Evolutionary conservation across 192 early-diverging fungal genomes (phyloP).

Genomic region (Entomortierella chlamydospora): DNA sequence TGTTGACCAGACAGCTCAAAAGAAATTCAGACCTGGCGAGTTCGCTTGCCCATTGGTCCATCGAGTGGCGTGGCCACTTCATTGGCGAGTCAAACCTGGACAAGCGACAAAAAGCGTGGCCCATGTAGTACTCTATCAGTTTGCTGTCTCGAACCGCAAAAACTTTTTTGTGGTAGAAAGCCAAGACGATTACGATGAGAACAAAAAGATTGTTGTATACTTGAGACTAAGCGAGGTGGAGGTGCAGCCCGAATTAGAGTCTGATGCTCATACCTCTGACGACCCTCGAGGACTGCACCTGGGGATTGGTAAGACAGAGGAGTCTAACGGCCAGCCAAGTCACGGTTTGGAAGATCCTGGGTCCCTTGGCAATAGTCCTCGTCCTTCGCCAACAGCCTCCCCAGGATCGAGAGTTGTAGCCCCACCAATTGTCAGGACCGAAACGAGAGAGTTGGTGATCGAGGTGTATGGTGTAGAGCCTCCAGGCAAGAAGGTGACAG

Average conservation of each 20-base stretch:
- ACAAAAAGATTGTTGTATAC: conserved; percentile 49
- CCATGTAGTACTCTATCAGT: conserved; percentile 61
- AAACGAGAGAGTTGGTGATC: conserved; percentile 67
- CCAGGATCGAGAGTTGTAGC: conserved; percentile 48
- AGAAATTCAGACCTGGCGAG: conserved; percentile 68
- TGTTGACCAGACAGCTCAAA: conserved; percentile 21
- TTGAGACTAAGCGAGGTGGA: conserved; percentile 50
- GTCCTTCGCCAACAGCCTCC: conserved; percentile 54
- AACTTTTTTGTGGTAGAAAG: conserved; percentile 78
- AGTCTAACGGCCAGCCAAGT: background rate
- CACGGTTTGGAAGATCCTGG: conserved; percentile 41
- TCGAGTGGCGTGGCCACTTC: conserved; percentile 71
- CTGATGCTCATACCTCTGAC: background rate
- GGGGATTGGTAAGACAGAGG: background rate
- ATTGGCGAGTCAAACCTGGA: conserved; percentile 78
- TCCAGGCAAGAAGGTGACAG: conserved; percentile 63
- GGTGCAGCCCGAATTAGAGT: conserved; percentile 32
- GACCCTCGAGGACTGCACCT: conserved; percentile 17
- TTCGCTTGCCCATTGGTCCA: conserved; percentile 80
- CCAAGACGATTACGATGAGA: conserved; percentile 67
- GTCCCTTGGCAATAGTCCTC: conserved; percentile 50
- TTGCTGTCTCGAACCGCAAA: conserved; percentile 78
- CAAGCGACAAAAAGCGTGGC: conserved; percentile 72
- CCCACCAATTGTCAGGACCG: conserved; percentile 33
- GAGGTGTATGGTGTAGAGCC: conserved; percentile 81